A percentile compares a stretch with the other conserved stretches of the same genome.
phyloP scores from a whole-genome alignment of 2,329 filamentous ascomycete species.

The Aspergillus nomiae region DNA sequence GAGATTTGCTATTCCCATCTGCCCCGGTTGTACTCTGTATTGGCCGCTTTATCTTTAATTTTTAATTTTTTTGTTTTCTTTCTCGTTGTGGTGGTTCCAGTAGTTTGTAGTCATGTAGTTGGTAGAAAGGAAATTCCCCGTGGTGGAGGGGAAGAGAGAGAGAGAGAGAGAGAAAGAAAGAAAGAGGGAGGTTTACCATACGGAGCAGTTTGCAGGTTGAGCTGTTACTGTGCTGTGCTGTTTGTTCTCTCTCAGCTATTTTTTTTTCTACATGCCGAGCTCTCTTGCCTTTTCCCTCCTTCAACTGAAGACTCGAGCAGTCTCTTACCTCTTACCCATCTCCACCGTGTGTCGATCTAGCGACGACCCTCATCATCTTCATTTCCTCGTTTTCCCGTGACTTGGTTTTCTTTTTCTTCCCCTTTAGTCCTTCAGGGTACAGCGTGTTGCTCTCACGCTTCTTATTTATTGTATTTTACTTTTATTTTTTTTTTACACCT shows the following conservation, averaged over 20 bases:
- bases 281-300: not conserved
- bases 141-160: not conserved
- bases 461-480: not conserved
- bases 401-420: constrained; percentile 9
- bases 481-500: not conserved
- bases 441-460: not conserved
- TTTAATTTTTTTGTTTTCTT: not conserved
- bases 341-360: constrained; percentile 23
- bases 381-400: constrained; percentile 6
- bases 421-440: constrained; percentile 20
- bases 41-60: not conserved
- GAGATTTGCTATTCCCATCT: not conserved
- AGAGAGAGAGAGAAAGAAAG: too few species aligned
- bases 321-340: constrained; percentile 2
- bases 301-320: not conserved
- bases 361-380: constrained; percentile 15
- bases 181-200: not conserved
- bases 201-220: not conserved
- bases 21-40: not conserved
- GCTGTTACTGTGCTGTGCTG: not conserved
- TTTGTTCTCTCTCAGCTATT: not conserved
- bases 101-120: not conserved
- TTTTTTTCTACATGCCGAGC: constrained; percentile 1
- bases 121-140: not conserved
- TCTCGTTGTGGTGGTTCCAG: not conserved